Conservation (phyloP, 768 basidiomycete genomes). For the Chlorophyllum brunneum region DNA sequence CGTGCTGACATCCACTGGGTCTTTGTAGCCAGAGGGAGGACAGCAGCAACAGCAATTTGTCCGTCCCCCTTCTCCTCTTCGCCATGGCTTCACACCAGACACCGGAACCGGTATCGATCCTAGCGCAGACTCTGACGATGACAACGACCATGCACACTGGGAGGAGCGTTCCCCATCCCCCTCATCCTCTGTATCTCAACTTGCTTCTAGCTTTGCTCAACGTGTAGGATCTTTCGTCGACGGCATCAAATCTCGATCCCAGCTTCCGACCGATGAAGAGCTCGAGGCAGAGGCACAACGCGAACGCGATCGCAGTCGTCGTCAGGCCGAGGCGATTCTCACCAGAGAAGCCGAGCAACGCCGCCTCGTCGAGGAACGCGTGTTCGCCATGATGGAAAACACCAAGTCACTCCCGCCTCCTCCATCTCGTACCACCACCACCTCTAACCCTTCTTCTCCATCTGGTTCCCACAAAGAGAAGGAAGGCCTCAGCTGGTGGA, state of each 20-base stretch:
- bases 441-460: slow-evolving; percentile 59
- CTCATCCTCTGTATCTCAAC: slow-evolving; percentile 65
- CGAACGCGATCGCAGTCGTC: slow-evolving; percentile 70
- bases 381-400: slow-evolving; percentile 68
- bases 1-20: not conserved
- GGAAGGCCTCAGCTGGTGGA: slow-evolving; percentile 68
- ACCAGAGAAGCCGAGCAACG: slow-evolving; percentile 68
- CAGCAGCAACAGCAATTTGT: slow-evolving; percentile 29
- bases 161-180: slow-evolving; percentile 55
- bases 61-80: slow-evolving; percentile 71
- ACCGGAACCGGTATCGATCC: slow-evolving; percentile 55
- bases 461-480: slow-evolving; percentile 65
- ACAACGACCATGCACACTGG: slow-evolving; percentile 30
- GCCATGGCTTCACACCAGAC: slow-evolving; percentile 56
- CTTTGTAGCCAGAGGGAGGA: slow-evolving; percentile 35
- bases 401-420: slow-evolving; percentile 50
- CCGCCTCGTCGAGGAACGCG: slow-evolving; percentile 65
- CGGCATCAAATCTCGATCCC: slow-evolving; percentile 40
- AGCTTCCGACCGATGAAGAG: slow-evolving; percentile 67
- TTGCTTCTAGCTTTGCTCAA: slow-evolving; percentile 73
- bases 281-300: slow-evolving; percentile 77
- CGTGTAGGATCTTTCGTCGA: slow-evolving; percentile 67
- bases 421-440: slow-evolving; percentile 55
- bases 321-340: slow-evolving; percentile 77
- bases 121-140: slow-evolving; percentile 40